Evolutionary conservation across 2,329 filamentous ascomycete genomes (phyloP).

Genomic region (Emergomyces pasteurianus): DNA sequence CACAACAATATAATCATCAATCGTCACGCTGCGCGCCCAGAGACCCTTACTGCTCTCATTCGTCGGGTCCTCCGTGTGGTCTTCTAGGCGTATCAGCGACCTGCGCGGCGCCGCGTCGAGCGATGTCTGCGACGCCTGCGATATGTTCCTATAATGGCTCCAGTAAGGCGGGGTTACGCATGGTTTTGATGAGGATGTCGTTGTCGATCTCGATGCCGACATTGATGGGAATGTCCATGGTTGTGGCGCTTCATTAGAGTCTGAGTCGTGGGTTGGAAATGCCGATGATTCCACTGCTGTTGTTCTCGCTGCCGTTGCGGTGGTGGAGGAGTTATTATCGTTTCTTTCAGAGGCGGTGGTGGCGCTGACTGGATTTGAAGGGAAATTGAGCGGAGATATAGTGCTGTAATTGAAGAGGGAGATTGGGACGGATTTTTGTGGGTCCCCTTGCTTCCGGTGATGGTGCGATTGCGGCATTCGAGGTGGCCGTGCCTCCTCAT

Average conservation of each 20-base stretch:
- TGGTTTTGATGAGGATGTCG: no score
- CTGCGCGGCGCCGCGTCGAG: conserved; percentile 21
- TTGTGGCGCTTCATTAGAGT: neutral
- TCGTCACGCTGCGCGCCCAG: conserved; percentile 51
- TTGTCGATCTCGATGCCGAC: conserved; percentile 19
- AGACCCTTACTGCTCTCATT: conserved; percentile 46
- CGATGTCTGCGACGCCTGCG: conserved; percentile 30
- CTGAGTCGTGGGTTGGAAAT: neutral
- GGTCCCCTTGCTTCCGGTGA: neutral
- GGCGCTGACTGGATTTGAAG: neutral
- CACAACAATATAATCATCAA: conserved; percentile 52
- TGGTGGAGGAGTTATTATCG: neutral
- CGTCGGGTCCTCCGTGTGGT: conserved; percentile 48
- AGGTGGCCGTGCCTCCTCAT: conserved; percentile 26
- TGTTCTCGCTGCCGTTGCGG: neutral
- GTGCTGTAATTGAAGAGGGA: neutral
- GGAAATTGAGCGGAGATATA: neutral
- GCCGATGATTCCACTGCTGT: neutral
- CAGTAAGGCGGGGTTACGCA: conserved; percentile 35
- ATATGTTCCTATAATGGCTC: conserved; percentile 31
- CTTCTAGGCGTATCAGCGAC: conserved; percentile 45
- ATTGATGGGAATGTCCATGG: neutral
- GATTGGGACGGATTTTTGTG: neutral
- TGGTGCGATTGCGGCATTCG: conserved; percentile 13
- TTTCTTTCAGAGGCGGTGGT: neutral